phyloP scores from a whole-genome alignment of 352 stramenopile species.

The Aphanomyces stellatus region DNA sequence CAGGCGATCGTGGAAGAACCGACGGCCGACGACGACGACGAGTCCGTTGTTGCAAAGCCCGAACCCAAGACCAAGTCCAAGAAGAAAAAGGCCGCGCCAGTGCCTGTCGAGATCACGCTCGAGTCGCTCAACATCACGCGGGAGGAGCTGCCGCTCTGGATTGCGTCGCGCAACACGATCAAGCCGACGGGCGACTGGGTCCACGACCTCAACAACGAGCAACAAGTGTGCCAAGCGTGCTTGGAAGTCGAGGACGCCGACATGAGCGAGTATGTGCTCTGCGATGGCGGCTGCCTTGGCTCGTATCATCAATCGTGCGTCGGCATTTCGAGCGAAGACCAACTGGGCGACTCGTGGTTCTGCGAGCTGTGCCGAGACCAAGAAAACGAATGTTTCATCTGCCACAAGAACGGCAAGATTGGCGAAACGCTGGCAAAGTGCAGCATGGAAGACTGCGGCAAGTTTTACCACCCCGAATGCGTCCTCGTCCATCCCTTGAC shows the following conservation, averaged over 20 bases:
- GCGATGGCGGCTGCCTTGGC: slow-evolving; percentile 86
- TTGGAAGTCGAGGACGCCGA: slow-evolving; percentile 78
- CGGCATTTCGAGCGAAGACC: slow-evolving; percentile 56
- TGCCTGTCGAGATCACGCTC: background rate
- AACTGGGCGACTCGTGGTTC: slow-evolving; percentile 65
- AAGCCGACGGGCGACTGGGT: background rate
- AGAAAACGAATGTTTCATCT: slow-evolving; percentile 85
- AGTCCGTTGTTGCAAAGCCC: too few relatives aligned
- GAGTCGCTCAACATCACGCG: background rate
- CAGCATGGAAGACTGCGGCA: slow-evolving; percentile 50
- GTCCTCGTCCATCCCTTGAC: slow-evolving; percentile 55
- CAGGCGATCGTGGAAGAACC: background rate
- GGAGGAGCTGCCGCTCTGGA: background rate
- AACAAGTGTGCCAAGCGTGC: slow-evolving; percentile 67
- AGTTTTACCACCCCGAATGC: slow-evolving; percentile 82
- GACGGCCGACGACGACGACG: too few relatives aligned
- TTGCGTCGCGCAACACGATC: background rate
- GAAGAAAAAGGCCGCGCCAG: background rate
- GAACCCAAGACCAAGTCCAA: background rate
- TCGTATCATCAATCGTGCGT: slow-evolving; percentile 91
- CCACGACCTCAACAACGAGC: slow-evolving; percentile 31
- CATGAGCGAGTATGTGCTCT: slow-evolving; percentile 82
- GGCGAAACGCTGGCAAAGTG: slow-evolving; percentile 76
- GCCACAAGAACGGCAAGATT: slow-evolving; percentile 81
- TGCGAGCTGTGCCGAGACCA: slow-evolving; percentile 87